These are phyloP conservation scores for Nigrospora osmanthi DNA, from an alignment of 2,329 filamentous ascomycete species.

Conservation along the genomic window DNA sequence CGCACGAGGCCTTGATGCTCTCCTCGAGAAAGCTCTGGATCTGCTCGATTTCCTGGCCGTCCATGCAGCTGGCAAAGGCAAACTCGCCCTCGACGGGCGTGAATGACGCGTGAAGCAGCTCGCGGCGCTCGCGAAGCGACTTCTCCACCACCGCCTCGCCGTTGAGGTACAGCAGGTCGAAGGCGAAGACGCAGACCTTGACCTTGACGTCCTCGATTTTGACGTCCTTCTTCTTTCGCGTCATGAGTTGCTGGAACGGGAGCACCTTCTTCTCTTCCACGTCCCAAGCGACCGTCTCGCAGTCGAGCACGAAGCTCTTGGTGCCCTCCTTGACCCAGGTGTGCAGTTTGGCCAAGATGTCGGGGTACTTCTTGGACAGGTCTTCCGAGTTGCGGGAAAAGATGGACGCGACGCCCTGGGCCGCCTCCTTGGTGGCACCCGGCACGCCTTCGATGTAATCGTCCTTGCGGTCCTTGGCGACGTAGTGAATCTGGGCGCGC, in stretches of 20 bases:
- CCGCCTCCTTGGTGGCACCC: conserved; percentile 56
- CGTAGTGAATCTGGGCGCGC: conserved; percentile 96
- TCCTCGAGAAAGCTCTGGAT: conserved; percentile 92
- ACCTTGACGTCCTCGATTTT: conserved; percentile 93
- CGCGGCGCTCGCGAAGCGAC: conserved; percentile 73
- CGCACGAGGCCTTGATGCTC: conserved; percentile 89
- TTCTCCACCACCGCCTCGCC: conserved; percentile 85
- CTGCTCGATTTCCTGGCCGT: conserved; percentile 84
- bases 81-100: conserved; percentile 81
- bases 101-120: conserved; percentile 68
- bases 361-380: conserved; percentile 93
- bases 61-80: conserved; percentile 76
- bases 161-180: conserved; percentile 89
- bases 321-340: conserved; percentile 87
- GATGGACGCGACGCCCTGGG: conserved; percentile 76
- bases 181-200: conserved; percentile 95
- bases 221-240: conserved; percentile 93
- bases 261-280: conserved; percentile 89
- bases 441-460: conserved; percentile 57
- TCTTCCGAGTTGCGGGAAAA: conserved; percentile 98
- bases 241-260: conserved; percentile 98
- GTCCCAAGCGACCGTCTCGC: conserved; percentile 97
- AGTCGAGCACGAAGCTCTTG: conserved; percentile 95
- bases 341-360: conserved; percentile 81
- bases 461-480: conserved; percentile 69